Evolutionary conservation across 441 rosid genomes (phyloP), one percentile per base, ranked within the genome.

Genomic region (Raphanus hybrid): DNA sequence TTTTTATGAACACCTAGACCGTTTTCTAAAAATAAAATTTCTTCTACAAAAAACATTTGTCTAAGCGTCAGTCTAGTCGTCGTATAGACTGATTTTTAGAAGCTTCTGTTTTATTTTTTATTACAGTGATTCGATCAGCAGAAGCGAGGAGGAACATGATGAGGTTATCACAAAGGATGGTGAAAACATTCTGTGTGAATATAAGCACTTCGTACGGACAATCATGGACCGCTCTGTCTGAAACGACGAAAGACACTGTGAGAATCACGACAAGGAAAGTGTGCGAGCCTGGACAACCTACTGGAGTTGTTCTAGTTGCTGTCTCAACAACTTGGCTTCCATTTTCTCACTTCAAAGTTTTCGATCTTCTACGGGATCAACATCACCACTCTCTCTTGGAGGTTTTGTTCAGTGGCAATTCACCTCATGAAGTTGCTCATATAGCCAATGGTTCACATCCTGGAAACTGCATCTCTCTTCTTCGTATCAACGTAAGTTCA

Each of bases 381-480:
- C 90, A 81, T 10, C 87, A 90, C 41, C 82, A 97, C 79, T 85
- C 92, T 67, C 91, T 87, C 91, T 75, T 92, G 6, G 97, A 91
- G 78, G 85, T 87, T 70, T 82, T 94, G 82, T 88, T 91, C 45
- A 94, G 89, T 83, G 97, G 97, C 52, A 91, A 87, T 62, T 81
- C 95, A 8, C 83, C 93, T 41, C 93, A 87, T n/a, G 98, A 94
- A 78, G 89, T 94, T 58, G 97, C 97, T 81, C 97, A 92, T 75
- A 91, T 94, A n/a, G 98, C 97, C 2, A 89, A 90, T 74, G 97
- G 97, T 35, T 86, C 97, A 71, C 93, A 92, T 86, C 97, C 89
- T 15, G 97, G 98, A 73, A 92, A 92, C 27, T 88, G 92, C 86
- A 90, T 94, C 63, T 94, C 97, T 74, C 97, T 94, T 62, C 97